phyloP scores from a whole-genome alignment of 106 monocot species.

The Agapanthus africanus region DNA sequence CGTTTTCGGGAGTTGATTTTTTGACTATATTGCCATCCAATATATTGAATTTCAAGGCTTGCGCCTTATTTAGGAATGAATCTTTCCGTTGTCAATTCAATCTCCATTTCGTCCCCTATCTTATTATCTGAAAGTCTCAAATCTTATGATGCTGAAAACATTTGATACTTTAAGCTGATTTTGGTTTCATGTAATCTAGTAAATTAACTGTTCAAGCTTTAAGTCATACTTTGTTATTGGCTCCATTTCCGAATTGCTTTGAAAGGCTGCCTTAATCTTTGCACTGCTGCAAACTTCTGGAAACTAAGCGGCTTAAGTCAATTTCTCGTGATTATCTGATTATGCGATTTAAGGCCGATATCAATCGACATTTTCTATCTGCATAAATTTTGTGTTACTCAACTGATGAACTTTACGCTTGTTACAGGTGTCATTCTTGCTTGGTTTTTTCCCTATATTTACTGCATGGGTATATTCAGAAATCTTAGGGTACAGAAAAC shows the following conservation, averaged over 20 bases:
- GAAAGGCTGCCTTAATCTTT: background rate
- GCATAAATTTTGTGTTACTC: background rate
- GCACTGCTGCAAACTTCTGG: background rate
- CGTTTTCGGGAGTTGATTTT: background rate
- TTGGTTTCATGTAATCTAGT: background rate
- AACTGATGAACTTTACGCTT: background rate
- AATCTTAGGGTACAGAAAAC: constrained; percentile 26
- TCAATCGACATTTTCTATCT: background rate
- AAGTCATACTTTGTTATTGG: background rate
- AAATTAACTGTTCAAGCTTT: background rate
- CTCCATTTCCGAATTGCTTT: background rate
- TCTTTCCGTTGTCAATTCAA: background rate
- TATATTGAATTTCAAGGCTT: constrained; percentile 1
- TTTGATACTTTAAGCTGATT: background rate
- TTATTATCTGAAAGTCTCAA: background rate
- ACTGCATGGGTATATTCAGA: constrained; percentile 42
- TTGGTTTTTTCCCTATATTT: constrained; percentile 30
- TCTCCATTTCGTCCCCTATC: background rate
- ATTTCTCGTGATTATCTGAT: background rate
- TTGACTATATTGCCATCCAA: background rate
- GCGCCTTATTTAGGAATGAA: background rate
- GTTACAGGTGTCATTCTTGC: constrained; percentile 40
- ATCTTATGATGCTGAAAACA: background rate
- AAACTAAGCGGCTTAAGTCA: background rate
- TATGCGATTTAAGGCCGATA: too few species aligned